phyloP scores from a whole-genome alignment of 345 rosid genomes.

The Ricinus communis region DNA sequence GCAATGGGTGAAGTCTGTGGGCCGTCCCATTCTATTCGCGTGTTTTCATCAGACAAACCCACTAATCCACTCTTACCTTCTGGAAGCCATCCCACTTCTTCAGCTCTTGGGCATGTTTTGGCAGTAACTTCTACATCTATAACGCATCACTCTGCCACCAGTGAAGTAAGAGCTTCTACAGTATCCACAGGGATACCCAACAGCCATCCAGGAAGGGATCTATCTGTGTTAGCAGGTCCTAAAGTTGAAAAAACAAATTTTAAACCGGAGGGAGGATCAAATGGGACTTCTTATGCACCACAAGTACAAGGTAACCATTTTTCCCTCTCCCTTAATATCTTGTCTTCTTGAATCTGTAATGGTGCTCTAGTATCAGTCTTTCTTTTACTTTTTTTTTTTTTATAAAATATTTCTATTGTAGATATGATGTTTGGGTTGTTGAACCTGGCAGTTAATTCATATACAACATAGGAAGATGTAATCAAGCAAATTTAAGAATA shows the following conservation, averaged over 20 bases:
- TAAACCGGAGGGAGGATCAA: slow-evolving; percentile 53
- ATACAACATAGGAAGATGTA: neutral
- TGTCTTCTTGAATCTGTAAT: neutral
- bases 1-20: slow-evolving; percentile 43
- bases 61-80: slow-evolving; percentile 38
- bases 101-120: slow-evolving; percentile 32
- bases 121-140: slow-evolving; percentile 34
- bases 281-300: slow-evolving; percentile 34
- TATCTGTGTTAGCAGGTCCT: slow-evolving; percentile 40
- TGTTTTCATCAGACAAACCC: slow-evolving; percentile 40
- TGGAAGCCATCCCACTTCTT: slow-evolving; percentile 40
- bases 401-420: no score
- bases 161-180: slow-evolving; percentile 40
- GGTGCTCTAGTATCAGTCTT: neutral
- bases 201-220: slow-evolving; percentile 46
- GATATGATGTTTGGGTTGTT: neutral
- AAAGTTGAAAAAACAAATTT: slow-evolving; percentile 50
- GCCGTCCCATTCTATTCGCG: slow-evolving; percentile 27
- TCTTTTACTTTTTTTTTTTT: neutral
- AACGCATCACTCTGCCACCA: slow-evolving; percentile 43
- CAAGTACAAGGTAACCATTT: slow-evolving; percentile 45
- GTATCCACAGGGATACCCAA: slow-evolving; percentile 39
- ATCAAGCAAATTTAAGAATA: neutral
- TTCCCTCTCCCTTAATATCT: neutral
- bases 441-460: neutral